phyloP scores from a whole-genome alignment of 2,329 filamentous ascomycete species.

The Venturia oleaginea region DNA sequence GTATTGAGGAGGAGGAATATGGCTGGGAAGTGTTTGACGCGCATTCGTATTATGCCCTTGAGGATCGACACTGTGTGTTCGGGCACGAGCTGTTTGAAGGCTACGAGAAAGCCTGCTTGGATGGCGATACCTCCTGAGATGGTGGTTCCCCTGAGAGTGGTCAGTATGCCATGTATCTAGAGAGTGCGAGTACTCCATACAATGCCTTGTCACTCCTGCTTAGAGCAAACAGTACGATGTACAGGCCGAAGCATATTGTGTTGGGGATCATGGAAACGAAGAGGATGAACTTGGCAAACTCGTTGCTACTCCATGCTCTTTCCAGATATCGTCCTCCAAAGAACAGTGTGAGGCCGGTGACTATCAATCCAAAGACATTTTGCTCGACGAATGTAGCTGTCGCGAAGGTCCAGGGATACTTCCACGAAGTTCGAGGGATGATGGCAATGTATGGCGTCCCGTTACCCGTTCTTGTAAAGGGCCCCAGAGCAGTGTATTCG shows the following conservation, averaged over 20 bases:
- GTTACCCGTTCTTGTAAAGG: constrained; percentile 25
- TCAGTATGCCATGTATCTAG: not conserved
- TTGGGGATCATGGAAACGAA: constrained; percentile 75
- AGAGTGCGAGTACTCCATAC: constrained; percentile 40
- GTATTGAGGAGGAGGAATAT: constrained; percentile 65
- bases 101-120: constrained; percentile 88
- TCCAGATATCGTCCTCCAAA: constrained; percentile 93
- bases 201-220: constrained; percentile 58
- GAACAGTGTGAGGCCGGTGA: constrained; percentile 72
- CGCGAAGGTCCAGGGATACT: constrained; percentile 89
- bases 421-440: constrained; percentile 70
- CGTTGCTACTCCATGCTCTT: constrained; percentile 84
- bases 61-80: constrained; percentile 95
- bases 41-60: constrained; percentile 77
- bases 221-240: constrained; percentile 64
- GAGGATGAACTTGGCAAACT: constrained; percentile 83
- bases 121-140: constrained; percentile 84
- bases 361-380: constrained; percentile 76
- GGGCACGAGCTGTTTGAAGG: constrained; percentile 94
- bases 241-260: constrained; percentile 59
- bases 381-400: constrained; percentile 84
- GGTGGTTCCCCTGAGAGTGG: constrained; percentile 52
- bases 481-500: constrained; percentile 45
- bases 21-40: constrained; percentile 72
- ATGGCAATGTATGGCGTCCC: constrained; percentile 81